These are phyloP conservation scores for Suillus alpinus DNA, from an alignment of 768 basidiomycete species.

Conservation along the genomic window DNA sequence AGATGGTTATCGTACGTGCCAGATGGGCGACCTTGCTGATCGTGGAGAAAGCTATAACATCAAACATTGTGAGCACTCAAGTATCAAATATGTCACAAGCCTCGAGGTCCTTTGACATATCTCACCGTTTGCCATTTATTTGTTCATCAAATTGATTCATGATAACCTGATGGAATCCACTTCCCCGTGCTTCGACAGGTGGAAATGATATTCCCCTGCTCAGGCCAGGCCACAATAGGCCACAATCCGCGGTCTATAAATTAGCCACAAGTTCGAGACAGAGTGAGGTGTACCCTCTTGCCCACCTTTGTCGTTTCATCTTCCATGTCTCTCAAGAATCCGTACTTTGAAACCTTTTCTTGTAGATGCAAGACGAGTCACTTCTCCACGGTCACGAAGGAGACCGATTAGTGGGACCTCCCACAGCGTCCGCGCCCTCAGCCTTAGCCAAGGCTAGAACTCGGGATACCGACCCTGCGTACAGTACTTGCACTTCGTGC, in stretches of 20 bases:
- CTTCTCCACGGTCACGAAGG: background rate
- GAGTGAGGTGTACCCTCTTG: background rate
- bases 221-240: background rate
- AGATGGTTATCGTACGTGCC: background rate
- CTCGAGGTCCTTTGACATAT: background rate
- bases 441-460: background rate
- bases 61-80: background rate
- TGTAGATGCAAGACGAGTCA: background rate
- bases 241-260: background rate
- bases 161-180: background rate
- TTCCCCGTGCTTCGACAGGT: background rate
- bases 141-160: background rate
- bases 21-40: no score
- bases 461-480: background rate
- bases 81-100: background rate
- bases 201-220: background rate
- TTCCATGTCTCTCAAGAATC: background rate
- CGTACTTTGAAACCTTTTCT: background rate
- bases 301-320: background rate
- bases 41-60: background rate
- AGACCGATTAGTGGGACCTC: background rate
- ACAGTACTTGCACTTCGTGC: background rate
- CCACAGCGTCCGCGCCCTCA: background rate
- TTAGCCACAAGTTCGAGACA: background rate
- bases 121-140: background rate